Conservation (phyloP, 2,329 filamentous ascomycete species). For the Juglanconis oblonga region DNA sequence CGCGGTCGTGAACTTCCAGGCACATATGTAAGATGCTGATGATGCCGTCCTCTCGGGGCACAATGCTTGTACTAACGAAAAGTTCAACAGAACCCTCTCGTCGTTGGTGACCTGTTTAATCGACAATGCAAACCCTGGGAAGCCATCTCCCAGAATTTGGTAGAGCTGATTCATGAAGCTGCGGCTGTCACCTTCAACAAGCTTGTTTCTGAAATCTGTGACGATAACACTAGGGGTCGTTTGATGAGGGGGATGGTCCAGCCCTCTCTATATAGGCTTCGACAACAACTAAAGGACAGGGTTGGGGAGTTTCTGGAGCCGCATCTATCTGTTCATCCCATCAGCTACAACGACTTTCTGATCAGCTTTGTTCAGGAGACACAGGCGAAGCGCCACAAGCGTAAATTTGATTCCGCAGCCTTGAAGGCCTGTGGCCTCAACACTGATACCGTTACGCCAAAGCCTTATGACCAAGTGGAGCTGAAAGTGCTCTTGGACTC, state of each 20-base stretch:
- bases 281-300: slow-evolving; percentile 21
- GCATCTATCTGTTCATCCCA: slow-evolving; percentile 26
- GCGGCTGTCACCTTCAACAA: slow-evolving; percentile 23
- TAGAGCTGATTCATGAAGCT: slow-evolving; percentile 25
- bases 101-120: slow-evolving; percentile 25
- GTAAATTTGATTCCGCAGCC: slow-evolving; percentile 17
- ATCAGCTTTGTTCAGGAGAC: slow-evolving; percentile 21
- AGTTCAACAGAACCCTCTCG: slow-evolving; percentile 21
- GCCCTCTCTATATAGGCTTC: slow-evolving; percentile 22
- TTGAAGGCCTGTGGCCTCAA: neutral
- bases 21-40: slow-evolving; percentile 17
- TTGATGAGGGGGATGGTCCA: slow-evolving; percentile 24
- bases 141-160: slow-evolving; percentile 23
- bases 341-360: slow-evolving; percentile 27
- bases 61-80: neutral
- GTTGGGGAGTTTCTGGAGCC: slow-evolving; percentile 24
- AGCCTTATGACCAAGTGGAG: fast-evolving
- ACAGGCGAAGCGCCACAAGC: slow-evolving; percentile 22
- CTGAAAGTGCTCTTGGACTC: slow-evolving; percentile 3
- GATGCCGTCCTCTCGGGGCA: too few species aligned
- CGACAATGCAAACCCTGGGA: slow-evolving; percentile 28
- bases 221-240: slow-evolving; percentile 21
- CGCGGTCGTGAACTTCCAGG: slow-evolving; percentile 26
- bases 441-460: neutral
- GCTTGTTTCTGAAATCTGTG: slow-evolving; percentile 21